Percentiles rank a stretch among this genome's conserved stretches.
These are phyloP conservation scores for Geotrichum candidum DNA, from an alignment of 1,139 yeast species.

Conservation along the genomic window DNA sequence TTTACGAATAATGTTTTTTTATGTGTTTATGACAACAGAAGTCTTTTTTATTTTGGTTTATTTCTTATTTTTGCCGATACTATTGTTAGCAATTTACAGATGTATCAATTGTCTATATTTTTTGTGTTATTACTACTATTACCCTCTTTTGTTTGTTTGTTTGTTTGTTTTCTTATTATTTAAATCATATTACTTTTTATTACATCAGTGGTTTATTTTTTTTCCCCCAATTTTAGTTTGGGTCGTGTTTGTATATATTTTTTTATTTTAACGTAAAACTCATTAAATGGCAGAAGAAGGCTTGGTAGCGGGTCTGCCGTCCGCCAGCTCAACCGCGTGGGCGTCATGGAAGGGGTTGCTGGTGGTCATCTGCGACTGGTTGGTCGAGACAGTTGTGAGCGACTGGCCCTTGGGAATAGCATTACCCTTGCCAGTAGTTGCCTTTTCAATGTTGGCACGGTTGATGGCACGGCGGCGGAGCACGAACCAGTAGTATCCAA, in stretches of 20 bases:
- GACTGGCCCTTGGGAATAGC: conserved; percentile 13
- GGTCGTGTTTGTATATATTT: background rate
- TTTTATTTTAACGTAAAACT: conserved; percentile 2
- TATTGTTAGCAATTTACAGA: no score
- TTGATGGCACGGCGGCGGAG: conserved; percentile 13
- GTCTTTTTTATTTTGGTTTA: no score
- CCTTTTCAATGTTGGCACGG: background rate
- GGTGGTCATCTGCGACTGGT: conserved; percentile 11
- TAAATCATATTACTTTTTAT: background rate
- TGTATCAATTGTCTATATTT: no score
- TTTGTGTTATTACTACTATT: no score
- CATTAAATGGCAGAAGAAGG: conserved; percentile 13
- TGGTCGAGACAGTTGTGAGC: conserved; percentile 6
- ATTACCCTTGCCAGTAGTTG: conserved; percentile 9
- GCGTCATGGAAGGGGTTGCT: conserved; percentile 19
- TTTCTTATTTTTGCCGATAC: no score
- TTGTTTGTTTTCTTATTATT: background rate
- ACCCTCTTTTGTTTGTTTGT: background rate
- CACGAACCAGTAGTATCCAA: conserved; percentile 18
- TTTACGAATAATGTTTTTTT: background rate
- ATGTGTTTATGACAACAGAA: background rate
- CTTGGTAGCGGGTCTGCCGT: conserved; percentile 4
- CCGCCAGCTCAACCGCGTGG: conserved; percentile 15
- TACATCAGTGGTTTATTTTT: background rate
- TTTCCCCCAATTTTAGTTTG: background rate